Conservation (phyloP, 1,284 basidiomycete genomes). For the Apiotrichum domesticum region DNA sequence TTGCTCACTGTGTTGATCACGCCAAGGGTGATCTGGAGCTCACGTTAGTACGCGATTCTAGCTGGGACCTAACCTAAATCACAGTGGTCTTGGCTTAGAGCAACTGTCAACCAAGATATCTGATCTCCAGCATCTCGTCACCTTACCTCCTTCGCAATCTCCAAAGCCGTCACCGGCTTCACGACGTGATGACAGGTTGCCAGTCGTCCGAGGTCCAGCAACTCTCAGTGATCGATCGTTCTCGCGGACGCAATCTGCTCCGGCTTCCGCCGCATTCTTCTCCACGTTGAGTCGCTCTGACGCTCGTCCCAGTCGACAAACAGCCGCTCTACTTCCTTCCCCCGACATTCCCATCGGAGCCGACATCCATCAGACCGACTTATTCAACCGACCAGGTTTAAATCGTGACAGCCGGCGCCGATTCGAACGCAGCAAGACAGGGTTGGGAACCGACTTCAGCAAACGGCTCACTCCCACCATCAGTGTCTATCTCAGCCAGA, state of each 20-base stretch:
- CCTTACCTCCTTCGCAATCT: constrained; percentile 22
- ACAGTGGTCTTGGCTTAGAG: constrained; percentile 25
- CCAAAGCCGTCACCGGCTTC: constrained; percentile 10
- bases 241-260: constrained; percentile 30
- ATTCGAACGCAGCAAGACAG: constrained; percentile 34
- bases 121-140: constrained; percentile 41
- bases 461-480: constrained; percentile 13
- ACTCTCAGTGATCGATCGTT: constrained; percentile 23
- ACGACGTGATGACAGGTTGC: background rate
- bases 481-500: constrained; percentile 24
- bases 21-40: constrained; percentile 27
- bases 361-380: background rate
- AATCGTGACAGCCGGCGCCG: background rate
- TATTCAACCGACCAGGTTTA: background rate
- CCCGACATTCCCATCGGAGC: background rate
- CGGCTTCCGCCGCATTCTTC: constrained; percentile 23
- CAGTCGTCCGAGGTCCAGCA: background rate
- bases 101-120: constrained; percentile 35
- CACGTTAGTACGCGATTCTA: constrained; percentile 20
- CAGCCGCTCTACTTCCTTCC: background rate
- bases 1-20: constrained; percentile 34
- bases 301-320: no score
- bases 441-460: constrained; percentile 7
- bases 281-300: background rate
- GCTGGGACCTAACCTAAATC: background rate